These are phyloP conservation scores for Flaveria brownii DNA, from an alignment of 129 eudicot genomes.

Conservation along the genomic window DNA sequence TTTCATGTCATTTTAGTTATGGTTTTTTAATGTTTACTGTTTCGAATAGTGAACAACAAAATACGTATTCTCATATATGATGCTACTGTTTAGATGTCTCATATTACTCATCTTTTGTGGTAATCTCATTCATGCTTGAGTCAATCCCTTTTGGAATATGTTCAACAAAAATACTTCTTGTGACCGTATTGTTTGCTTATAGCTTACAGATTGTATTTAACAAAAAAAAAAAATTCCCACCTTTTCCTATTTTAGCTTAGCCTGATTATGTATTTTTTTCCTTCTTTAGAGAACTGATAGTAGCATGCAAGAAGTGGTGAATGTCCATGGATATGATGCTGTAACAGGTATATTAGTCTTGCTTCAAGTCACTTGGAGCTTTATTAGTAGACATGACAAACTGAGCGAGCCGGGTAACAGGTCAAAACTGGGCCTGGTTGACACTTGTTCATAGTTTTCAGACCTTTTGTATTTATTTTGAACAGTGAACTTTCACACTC, in stretches of 20 bases:
- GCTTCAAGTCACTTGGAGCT: slow-evolving; percentile 17
- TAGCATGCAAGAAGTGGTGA: slow-evolving; percentile 72
- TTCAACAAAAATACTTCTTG: slow-evolving; percentile 4
- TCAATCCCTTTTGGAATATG: neutral
- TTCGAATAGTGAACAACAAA: neutral
- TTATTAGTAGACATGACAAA: neutral
- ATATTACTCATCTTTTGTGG: neutral
- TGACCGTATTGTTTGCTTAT: neutral
- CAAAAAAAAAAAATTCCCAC: neutral
- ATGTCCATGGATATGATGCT: slow-evolving; percentile 60
- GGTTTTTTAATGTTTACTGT: neutral
- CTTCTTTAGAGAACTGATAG: slow-evolving; percentile 58
- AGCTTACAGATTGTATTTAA: slow-evolving; percentile 2
- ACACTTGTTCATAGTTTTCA: neutral
- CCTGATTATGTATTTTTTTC: slow-evolving; percentile 22
- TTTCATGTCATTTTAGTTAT: neutral
- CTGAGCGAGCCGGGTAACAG: neutral
- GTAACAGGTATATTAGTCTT: slow-evolving; percentile 53
- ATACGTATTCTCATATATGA: slow-evolving; percentile 1
- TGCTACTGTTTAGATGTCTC: neutral
- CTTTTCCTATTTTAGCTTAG: neutral
- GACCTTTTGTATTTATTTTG: neutral
- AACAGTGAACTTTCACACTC: no score
- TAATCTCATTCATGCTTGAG: neutral
- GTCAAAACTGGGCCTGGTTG: neutral